A percentile compares a stretch with the other conserved stretches of the same genome.
Evolutionary conservation across 169 alveolate species (phyloP).

Genomic region (Cryptosporidium muris): DNA sequence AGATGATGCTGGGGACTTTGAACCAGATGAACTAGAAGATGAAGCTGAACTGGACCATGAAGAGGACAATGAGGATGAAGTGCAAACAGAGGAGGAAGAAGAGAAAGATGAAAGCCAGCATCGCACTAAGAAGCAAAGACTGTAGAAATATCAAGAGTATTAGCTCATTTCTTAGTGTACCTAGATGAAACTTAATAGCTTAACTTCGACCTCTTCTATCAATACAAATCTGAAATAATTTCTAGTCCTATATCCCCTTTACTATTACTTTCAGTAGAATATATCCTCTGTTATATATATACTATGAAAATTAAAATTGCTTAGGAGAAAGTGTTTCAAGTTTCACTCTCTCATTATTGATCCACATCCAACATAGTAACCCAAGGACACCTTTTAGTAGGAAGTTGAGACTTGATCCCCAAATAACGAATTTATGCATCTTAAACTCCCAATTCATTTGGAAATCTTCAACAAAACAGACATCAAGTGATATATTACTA

Average conservation of each 20-base stretch:
- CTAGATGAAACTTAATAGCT: too few relatives aligned
- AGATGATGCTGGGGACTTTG: slow-evolving; percentile 85
- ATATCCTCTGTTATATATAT: not conserved
- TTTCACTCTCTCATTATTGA: slow-evolving; percentile 56
- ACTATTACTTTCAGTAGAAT: too few relatives aligned
- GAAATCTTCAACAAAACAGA: slow-evolving; percentile 68
- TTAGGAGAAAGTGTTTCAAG: slow-evolving; percentile 60
- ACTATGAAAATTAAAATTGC: slow-evolving; percentile 25
- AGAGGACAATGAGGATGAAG: slow-evolving; percentile 74
- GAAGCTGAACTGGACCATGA: slow-evolving; percentile 82
- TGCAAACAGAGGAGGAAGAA: slow-evolving; percentile 28
- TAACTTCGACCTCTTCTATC: too few relatives aligned
- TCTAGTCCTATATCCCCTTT: too few relatives aligned
- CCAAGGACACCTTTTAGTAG: slow-evolving; percentile 39
- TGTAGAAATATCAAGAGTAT: not conserved
- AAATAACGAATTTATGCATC: slow-evolving; percentile 32
- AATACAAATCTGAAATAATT: too few relatives aligned
- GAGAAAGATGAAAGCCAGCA: slow-evolving; percentile 2
- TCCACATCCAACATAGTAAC: slow-evolving; percentile 66
- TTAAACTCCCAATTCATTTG: slow-evolving; percentile 68
- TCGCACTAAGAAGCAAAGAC: not conserved
- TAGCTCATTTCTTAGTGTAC: too few relatives aligned
- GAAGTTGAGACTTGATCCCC: slow-evolving; percentile 63
- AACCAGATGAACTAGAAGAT: slow-evolving; percentile 72
- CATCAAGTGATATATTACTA: slow-evolving; percentile 43